Conservation (phyloP, 257 asterid genomes). For the Capsicum baccatum region DNA sequence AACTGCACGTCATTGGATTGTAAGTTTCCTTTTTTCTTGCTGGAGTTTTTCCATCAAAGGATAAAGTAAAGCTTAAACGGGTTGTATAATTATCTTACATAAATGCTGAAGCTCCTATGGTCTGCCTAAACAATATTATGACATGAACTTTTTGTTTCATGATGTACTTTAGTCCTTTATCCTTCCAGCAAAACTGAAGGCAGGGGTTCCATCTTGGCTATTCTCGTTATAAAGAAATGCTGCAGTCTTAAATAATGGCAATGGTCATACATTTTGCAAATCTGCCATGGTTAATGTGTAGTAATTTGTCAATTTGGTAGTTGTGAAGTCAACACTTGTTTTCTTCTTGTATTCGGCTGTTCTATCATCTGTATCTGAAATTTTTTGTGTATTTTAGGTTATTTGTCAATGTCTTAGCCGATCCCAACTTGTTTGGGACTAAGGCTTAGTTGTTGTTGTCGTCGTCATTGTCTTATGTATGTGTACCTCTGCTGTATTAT, state of each 20-base stretch:
- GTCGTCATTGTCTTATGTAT: conserved; percentile 27
- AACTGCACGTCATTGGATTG: conserved; percentile 52
- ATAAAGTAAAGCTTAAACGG: conserved; percentile 11
- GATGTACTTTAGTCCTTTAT: conserved; percentile 13
- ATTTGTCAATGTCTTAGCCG: background rate
- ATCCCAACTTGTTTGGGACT: background rate
- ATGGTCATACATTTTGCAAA: background rate
- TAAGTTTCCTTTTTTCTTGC: conserved; percentile 26
- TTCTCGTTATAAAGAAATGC: background rate
- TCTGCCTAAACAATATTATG: conserved; percentile 21
- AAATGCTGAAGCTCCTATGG: conserved; percentile 13
- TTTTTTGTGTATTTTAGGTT: background rate
- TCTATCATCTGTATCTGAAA: background rate
- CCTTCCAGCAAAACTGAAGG: conserved; percentile 6
- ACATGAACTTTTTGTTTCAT: background rate
- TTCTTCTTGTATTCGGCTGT: background rate
- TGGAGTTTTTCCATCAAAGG: conserved; percentile 4
- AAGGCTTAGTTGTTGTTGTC: background rate
- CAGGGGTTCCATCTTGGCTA: background rate
- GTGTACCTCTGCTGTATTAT: conserved; percentile 73
- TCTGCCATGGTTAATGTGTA: background rate
- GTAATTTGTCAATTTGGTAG: conserved; percentile 21
- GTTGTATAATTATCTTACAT: conserved; percentile 7
- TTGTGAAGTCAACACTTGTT: background rate
- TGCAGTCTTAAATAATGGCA: background rate